Conservation (phyloP, 202 grass and related monocot species). For the Carex sylvatica region DNA sequence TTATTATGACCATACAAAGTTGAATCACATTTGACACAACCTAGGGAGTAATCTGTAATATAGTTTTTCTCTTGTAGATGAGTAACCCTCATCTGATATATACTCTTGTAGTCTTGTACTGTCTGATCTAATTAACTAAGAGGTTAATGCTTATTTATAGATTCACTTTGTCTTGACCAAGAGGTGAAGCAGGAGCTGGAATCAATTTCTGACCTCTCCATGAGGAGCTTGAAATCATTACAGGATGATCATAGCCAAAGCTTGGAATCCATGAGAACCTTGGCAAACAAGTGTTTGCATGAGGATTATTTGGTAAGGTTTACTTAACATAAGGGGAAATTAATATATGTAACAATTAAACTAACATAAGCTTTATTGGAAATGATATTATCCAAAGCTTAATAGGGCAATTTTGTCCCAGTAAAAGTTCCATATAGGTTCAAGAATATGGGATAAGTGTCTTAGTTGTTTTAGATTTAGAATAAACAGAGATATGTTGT, state of each 20-base stretch:
- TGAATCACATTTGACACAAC: background rate
- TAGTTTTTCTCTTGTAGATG: background rate
- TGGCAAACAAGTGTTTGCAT: slow-evolving; percentile 43
- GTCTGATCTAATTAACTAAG: too few species aligned
- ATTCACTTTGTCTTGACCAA: slow-evolving; percentile 44
- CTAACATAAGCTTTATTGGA: background rate
- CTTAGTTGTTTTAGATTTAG: background rate
- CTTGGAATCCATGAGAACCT: slow-evolving; percentile 41
- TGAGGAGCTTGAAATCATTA: slow-evolving; percentile 38
- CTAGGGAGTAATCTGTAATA: background rate
- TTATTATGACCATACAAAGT: background rate
- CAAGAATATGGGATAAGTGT: background rate
- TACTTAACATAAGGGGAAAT: background rate
- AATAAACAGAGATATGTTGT: background rate
- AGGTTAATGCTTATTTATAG: slow-evolving; percentile 32
- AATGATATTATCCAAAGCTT: background rate
- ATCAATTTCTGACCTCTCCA: slow-evolving; percentile 22
- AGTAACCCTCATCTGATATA: background rate
- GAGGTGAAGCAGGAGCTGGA: slow-evolving; percentile 38
- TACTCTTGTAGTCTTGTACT: background rate
- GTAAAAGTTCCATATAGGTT: background rate
- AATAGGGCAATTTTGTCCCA: background rate
- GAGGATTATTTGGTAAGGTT: slow-evolving; percentile 63
- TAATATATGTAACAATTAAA: background rate
- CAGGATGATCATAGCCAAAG: slow-evolving; percentile 39